Evolutionary conservation across 176 grass and related monocot species (phyloP).

Genomic region (Avena sativa): DNA sequence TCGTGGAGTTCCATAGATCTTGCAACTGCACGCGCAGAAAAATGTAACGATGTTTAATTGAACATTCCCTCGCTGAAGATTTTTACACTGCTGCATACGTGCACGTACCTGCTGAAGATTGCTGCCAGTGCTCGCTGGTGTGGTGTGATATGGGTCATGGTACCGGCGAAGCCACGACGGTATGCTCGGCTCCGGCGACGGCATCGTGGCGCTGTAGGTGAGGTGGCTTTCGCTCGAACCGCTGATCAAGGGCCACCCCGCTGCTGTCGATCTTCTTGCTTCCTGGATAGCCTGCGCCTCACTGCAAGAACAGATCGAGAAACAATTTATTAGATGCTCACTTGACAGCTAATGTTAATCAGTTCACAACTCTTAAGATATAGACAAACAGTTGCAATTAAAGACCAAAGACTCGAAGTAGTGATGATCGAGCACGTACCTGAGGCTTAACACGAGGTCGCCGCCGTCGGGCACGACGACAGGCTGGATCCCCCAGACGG

Average conservation of each 20-base stretch:
- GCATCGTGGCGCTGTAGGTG: slow-evolving; percentile 23
- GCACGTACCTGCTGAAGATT: slow-evolving; percentile 49
- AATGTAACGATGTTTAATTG: not conserved
- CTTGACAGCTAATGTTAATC: not conserved
- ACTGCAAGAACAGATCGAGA: slow-evolving; percentile 37
- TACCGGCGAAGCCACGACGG: slow-evolving; percentile 59
- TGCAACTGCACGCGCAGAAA: slow-evolving; percentile 46
- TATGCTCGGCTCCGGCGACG: slow-evolving; percentile 14
- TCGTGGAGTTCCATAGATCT: slow-evolving; percentile 52
- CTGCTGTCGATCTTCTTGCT: slow-evolving; percentile 35
- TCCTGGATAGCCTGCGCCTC: slow-evolving; percentile 44
- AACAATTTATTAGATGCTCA: not conserved
- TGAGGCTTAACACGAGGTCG: slow-evolving; percentile 62
- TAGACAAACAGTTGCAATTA: not conserved
- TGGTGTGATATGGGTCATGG: slow-evolving; percentile 45
- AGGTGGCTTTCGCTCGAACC: slow-evolving; percentile 34
- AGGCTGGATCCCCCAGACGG: slow-evolving; percentile 67
- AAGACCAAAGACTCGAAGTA: not conserved
- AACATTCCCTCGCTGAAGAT: not conserved
- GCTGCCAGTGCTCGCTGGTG: slow-evolving; percentile 10
- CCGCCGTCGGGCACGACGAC: slow-evolving; percentile 56
- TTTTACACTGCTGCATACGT: not conserved
- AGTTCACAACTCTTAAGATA: not conserved
- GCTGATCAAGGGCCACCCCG: slow-evolving; percentile 29
- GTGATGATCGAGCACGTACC: slow-evolving; percentile 39